phyloP scores from a whole-genome alignment of 768 basidiomycete genomes.

The Galerina sulciceps region DNA sequence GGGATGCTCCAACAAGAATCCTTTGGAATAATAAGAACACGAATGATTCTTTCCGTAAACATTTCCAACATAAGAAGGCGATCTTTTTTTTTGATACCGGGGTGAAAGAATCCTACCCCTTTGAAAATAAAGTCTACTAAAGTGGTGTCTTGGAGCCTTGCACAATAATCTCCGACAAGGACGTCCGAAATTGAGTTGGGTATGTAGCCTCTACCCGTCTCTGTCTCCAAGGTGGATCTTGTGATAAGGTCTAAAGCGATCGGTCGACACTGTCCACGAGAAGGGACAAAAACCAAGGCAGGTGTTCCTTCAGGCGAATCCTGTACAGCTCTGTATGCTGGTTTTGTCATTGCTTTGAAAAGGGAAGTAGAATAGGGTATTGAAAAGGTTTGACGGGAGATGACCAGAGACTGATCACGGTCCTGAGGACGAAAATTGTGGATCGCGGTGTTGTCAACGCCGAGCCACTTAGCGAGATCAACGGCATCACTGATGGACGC shows the following conservation, averaged over 20 bases:
- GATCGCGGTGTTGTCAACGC: constrained; percentile 62
- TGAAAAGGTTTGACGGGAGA: constrained; percentile 77
- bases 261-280: constrained; percentile 71
- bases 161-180: constrained; percentile 61
- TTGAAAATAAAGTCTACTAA: constrained; percentile 77
- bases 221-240: constrained; percentile 78
- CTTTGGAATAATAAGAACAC: constrained; percentile 80
- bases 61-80: constrained; percentile 77
- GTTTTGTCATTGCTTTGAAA: constrained; percentile 91
- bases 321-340: constrained; percentile 78
- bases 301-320: constrained; percentile 45
- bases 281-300: constrained; percentile 88
- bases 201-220: constrained; percentile 71
- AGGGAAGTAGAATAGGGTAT: constrained; percentile 86
- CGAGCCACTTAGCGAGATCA: constrained; percentile 85
- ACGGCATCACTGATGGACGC: constrained; percentile 80
- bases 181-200: constrained; percentile 51
- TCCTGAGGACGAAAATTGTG: constrained; percentile 83
- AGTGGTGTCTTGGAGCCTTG: constrained; percentile 60
- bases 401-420: constrained; percentile 77
- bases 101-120: constrained; percentile 88
- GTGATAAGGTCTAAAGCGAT: constrained; percentile 88
- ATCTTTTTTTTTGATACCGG: constrained; percentile 70
- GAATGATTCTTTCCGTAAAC: constrained; percentile 78
- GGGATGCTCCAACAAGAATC: constrained; percentile 92